Percentiles rank a stretch among this genome's conserved stretches.
phyloP scores from a whole-genome alignment of 257 asterid species.

The Solanum dulcamara region DNA sequence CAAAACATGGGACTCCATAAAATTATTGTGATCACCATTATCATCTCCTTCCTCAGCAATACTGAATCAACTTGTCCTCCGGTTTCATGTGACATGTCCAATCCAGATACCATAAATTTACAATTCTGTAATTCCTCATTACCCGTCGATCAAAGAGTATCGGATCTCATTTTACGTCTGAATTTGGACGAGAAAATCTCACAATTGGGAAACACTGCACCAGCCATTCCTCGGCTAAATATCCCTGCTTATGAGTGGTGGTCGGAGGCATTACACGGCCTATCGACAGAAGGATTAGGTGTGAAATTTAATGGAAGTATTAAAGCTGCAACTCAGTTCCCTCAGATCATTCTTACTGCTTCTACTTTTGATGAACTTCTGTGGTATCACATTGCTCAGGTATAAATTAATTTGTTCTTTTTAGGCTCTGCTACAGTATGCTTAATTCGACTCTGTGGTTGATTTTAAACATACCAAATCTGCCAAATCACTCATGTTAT shows the following conservation, averaged over 20 bases:
- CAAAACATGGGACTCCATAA: background rate
- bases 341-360: conserved; percentile 34
- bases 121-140: conserved; percentile 40
- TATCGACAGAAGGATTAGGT: conserved; percentile 46
- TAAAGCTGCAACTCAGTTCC: conserved; percentile 55
- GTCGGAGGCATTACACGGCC: conserved; percentile 75
- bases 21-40: background rate
- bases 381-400: conserved; percentile 27
- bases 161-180: conserved; percentile 45
- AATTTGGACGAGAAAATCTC: conserved; percentile 54
- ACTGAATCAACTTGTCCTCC: conserved; percentile 20
- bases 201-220: conserved; percentile 49
- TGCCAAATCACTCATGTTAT: background rate
- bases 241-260: conserved; percentile 74
- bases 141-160: conserved; percentile 17
- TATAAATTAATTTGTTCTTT: background rate
- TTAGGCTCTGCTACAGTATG: background rate
- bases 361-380: conserved; percentile 19
- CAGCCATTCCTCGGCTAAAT: conserved; percentile 52
- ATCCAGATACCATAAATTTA: conserved; percentile 19
- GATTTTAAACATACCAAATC: background rate
- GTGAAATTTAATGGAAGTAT: conserved; percentile 31
- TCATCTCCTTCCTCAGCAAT: background rate
- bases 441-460: background rate
- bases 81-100: conserved; percentile 45